phyloP scores from a whole-genome alignment of 2,329 filamentous ascomycete species.

The Aspergillus sp. region DNA sequence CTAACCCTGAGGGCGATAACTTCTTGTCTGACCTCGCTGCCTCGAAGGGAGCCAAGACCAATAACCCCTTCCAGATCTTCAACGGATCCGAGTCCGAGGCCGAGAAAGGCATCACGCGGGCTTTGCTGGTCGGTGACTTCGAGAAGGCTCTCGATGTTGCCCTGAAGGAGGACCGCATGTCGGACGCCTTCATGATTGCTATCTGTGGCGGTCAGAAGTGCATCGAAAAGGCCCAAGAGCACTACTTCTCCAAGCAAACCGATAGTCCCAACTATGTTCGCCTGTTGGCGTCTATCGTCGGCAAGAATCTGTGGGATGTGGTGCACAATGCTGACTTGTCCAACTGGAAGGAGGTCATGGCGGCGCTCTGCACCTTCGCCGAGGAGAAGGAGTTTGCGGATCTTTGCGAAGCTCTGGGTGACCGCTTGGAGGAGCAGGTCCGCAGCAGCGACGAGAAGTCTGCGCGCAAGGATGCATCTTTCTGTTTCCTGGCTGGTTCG shows the following conservation, averaged over 20 bases:
- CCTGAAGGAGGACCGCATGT: constrained; percentile 81
- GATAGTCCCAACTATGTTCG: constrained; percentile 88
- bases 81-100: constrained; percentile 77
- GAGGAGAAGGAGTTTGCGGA: constrained; percentile 88
- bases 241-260: constrained; percentile 81
- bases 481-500: constrained; percentile 93
- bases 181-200: constrained; percentile 96
- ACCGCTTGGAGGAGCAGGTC: constrained; percentile 74
- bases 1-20: constrained; percentile 69
- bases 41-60: constrained; percentile 87
- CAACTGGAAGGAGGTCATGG: constrained; percentile 98
- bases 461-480: constrained; percentile 80
- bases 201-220: constrained; percentile 93
- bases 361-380: constrained; percentile 91
- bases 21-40: constrained; percentile 83
- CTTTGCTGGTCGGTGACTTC: constrained; percentile 87
- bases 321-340: constrained; percentile 91
- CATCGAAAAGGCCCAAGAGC: constrained; percentile 87
- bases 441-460: constrained; percentile 53
- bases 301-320: constrained; percentile 96
- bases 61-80: constrained; percentile 90
- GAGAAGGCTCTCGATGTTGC: constrained; percentile 86
- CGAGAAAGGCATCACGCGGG: constrained; percentile 82
- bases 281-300: constrained; percentile 83
- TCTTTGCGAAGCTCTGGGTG: constrained; percentile 90